phyloP scores from a whole-genome alignment of 352 stramenopile genomes.

The Phytopythium montanum region DNA sequence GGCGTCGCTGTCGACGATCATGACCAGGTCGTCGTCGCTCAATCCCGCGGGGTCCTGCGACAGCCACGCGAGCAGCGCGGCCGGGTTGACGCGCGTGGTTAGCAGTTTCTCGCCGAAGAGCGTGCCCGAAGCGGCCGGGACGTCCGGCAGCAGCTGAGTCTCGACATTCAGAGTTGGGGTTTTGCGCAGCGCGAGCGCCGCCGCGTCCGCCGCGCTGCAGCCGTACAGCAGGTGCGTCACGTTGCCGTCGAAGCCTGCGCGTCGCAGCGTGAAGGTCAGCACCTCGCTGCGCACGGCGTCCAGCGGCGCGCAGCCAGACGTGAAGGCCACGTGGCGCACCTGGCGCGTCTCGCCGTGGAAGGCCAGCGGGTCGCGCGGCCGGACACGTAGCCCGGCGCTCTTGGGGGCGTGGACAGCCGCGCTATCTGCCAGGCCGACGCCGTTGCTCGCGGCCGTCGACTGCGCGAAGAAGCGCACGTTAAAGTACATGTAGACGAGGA shows the following conservation, averaged over 20 bases:
- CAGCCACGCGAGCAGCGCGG: constrained; percentile 59
- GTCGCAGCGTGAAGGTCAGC: constrained; percentile 60
- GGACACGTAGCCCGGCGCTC: neutral
- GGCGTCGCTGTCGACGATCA: constrained; percentile 76
- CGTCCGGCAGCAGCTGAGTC: constrained; percentile 35
- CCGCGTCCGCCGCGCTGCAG: constrained; percentile 39
- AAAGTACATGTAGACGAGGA: constrained; percentile 54
- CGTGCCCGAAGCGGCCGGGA: constrained; percentile 19
- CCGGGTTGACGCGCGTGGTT: constrained; percentile 57
- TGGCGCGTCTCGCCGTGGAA: constrained; percentile 38
- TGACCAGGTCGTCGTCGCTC: constrained; percentile 59
- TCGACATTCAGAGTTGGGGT: constrained; percentile 43
- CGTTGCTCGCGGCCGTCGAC: constrained; percentile 24
- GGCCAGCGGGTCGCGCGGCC: constrained; percentile 19
- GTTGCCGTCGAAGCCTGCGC: constrained; percentile 46
- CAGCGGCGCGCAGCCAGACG: constrained; percentile 55
- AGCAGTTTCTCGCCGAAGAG: constrained; percentile 58
- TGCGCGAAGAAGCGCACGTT: constrained; percentile 64
- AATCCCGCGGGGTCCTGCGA: constrained; percentile 25
- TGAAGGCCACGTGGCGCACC: constrained; percentile 70
- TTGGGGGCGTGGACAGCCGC: constrained; percentile 10
- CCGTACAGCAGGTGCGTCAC: constrained; percentile 74
- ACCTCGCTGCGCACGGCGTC: constrained; percentile 72
- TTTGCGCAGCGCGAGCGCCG: constrained; percentile 39
- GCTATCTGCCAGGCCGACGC: constrained; percentile 13